Evolutionary conservation across 257 asterid genomes (phyloP).

Genomic region (Fraxinus excelsior): DNA sequence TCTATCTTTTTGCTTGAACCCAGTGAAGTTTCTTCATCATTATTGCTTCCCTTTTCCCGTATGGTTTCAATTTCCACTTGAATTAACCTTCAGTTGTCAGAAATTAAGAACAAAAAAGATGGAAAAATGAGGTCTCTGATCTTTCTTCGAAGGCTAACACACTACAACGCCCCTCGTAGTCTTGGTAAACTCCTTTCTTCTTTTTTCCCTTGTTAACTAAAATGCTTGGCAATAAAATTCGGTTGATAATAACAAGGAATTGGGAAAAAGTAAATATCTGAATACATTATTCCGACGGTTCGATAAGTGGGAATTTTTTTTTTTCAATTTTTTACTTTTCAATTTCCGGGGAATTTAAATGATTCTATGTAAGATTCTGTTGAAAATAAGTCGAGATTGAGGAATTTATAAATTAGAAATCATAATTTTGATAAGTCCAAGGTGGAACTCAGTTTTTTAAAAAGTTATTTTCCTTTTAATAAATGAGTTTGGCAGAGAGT

Average conservation of each 20-base stretch:
- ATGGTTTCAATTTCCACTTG: constrained; percentile 23
- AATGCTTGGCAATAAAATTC: neutral
- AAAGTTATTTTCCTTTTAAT: neutral
- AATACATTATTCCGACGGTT: neutral
- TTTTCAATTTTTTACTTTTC: neutral
- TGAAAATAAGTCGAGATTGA: neutral
- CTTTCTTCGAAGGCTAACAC: constrained; percentile 46
- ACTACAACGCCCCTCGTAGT: constrained; percentile 19
- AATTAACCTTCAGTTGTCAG: constrained; percentile 13
- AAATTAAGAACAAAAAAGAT: neutral
- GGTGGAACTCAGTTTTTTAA: neutral
- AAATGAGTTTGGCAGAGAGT: neutral
- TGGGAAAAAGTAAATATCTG: neutral
- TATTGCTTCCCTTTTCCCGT: neutral
- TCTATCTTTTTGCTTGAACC: no score
- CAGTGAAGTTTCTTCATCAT: neutral
- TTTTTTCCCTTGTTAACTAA: neutral
- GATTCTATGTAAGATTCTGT: neutral
- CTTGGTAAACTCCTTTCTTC: constrained; percentile 31
- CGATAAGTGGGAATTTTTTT: neutral
- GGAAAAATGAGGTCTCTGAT: constrained; percentile 48
- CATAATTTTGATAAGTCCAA: neutral
- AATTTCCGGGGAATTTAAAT: neutral
- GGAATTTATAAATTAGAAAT: neutral
- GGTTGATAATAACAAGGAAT: neutral